Evolutionary conservation across 371 early-diverging fungal genomes (phyloP).

Genomic region (Mucor mucedo): DNA sequence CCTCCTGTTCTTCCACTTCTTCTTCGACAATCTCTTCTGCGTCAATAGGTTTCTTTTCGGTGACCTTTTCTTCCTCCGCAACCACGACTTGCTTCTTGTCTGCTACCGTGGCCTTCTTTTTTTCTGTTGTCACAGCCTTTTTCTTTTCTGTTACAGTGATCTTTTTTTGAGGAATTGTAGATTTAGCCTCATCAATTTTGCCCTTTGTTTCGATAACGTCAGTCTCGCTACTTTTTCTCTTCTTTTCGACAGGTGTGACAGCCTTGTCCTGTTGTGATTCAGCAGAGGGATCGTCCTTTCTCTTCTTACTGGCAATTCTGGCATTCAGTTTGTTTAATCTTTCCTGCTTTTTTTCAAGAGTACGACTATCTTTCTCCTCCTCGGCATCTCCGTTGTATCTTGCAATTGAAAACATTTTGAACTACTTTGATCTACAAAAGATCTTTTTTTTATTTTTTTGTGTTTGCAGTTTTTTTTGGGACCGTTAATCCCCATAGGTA

Average conservation of each 20-base stretch:
- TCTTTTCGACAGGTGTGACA: background rate
- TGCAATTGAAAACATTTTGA: slow-evolving; percentile 43
- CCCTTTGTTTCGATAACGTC: background rate
- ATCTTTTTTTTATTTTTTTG: background rate
- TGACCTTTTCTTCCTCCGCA: background rate
- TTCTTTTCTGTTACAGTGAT: slow-evolving; percentile 6
- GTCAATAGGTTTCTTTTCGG: background rate
- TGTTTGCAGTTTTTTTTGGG: no score
- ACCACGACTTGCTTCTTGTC: no score
- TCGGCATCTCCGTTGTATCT: slow-evolving; percentile 35
- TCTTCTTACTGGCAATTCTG: slow-evolving; percentile 26
- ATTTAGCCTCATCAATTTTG: background rate
- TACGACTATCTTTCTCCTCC: slow-evolving; percentile 32
- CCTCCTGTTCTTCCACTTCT: slow-evolving; percentile 1
- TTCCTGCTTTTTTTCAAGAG: slow-evolving; percentile 34
- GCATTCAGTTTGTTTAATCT: slow-evolving; percentile 32
- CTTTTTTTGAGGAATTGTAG: background rate
- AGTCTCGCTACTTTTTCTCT: slow-evolving; percentile 2
- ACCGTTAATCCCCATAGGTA: background rate
- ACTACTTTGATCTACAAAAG: slow-evolving; percentile 3
- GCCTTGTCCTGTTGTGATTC: background rate
- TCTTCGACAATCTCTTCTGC: slow-evolving; percentile 8
- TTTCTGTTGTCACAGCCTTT: background rate
- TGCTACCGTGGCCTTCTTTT: background rate
- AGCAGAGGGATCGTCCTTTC: slow-evolving; percentile 14